phyloP scores from a whole-genome alignment of 179 eudicot species.

The Silene noctiflora region DNA sequence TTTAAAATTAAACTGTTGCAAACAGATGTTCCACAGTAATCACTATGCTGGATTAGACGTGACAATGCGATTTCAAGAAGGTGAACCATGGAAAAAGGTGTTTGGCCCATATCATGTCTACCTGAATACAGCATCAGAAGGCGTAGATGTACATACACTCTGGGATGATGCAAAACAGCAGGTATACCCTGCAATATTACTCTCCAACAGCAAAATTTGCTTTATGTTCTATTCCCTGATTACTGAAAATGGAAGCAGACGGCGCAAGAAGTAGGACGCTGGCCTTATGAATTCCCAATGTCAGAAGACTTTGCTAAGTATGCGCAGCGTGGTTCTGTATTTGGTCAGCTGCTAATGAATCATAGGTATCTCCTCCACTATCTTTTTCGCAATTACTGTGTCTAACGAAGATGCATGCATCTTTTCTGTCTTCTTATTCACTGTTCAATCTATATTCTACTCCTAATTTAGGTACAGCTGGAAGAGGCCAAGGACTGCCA shows the following conservation, averaged over 20 bases:
- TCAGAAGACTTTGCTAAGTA: conserved; percentile 48
- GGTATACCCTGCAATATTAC: conserved; percentile 26
- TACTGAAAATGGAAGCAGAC: conserved; percentile 31
- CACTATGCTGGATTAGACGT: conserved; percentile 64
- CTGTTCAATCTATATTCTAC: not conserved
- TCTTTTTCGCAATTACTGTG: not conserved
- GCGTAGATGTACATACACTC: conserved; percentile 35
- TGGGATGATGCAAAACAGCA: conserved; percentile 66
- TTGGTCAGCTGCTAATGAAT: conserved; percentile 43
- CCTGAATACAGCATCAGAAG: conserved; percentile 41
- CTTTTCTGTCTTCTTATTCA: no score
- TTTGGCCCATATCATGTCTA: conserved; percentile 59
- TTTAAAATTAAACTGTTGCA: not conserved
- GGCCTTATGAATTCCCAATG: conserved; percentile 65
- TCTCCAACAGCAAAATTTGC: not conserved
- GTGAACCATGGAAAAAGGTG: conserved; percentile 71
- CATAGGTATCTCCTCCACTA: conserved; percentile 30
- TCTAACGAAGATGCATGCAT: no score
- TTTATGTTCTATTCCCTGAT: conserved; percentile 13
- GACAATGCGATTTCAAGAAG: conserved; percentile 38
- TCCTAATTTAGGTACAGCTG: conserved; percentile 27
- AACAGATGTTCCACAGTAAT: conserved; percentile 57
- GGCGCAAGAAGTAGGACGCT: conserved; percentile 46
- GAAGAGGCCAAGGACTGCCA: conserved; percentile 29
- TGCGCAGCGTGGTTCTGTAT: conserved; percentile 44